A percentile compares a stretch with the other conserved stretches of the same genome.
Evolutionary conservation across 352 stramenopile species (phyloP).

Genomic region (Globisporangium barbulae): DNA sequence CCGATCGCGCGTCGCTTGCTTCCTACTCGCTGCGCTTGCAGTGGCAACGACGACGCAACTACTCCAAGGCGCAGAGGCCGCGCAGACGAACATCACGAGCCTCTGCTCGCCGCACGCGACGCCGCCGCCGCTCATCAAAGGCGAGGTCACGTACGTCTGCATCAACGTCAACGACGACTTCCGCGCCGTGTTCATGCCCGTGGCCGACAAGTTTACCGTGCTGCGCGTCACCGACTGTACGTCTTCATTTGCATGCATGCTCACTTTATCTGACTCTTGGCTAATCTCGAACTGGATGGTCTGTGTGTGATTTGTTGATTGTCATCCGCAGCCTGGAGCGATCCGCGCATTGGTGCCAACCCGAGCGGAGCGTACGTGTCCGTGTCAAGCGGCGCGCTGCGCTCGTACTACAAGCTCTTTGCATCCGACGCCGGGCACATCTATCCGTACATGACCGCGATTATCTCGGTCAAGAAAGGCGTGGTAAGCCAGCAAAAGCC

Average conservation of each 20-base stretch:
- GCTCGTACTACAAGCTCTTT: constrained; percentile 76
- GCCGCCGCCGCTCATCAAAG: constrained; percentile 51
- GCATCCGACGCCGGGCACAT: constrained; percentile 36
- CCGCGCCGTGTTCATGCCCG: constrained; percentile 68
- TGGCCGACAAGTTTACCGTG: constrained; percentile 76
- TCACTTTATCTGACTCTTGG: constrained; percentile 2
- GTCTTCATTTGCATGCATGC: constrained; percentile 10
- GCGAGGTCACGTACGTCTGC: constrained; percentile 63
- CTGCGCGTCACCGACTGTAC: constrained; percentile 71
- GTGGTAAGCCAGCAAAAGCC: constrained; percentile 18
- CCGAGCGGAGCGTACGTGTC: constrained; percentile 51
- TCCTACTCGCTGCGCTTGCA: constrained; percentile 7
- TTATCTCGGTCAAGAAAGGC: constrained; percentile 79
- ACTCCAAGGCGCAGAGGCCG: constrained; percentile 9
- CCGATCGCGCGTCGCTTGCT: neutral
- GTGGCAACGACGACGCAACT: neutral
- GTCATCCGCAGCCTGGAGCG: constrained; percentile 52
- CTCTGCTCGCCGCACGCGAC: constrained; percentile 56
- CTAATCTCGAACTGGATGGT: neutral
- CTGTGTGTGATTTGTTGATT: constrained; percentile 3
- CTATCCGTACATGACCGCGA: constrained; percentile 76
- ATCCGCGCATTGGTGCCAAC: constrained; percentile 53
- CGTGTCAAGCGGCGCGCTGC: constrained; percentile 62
- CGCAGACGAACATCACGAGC: constrained; percentile 53
- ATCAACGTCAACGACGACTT: constrained; percentile 78